Evolutionary conservation across 306 rosid species (phyloP), one percentile per base, ranked within the genome.

Genomic region (Gillenia trifoliata): DNA sequence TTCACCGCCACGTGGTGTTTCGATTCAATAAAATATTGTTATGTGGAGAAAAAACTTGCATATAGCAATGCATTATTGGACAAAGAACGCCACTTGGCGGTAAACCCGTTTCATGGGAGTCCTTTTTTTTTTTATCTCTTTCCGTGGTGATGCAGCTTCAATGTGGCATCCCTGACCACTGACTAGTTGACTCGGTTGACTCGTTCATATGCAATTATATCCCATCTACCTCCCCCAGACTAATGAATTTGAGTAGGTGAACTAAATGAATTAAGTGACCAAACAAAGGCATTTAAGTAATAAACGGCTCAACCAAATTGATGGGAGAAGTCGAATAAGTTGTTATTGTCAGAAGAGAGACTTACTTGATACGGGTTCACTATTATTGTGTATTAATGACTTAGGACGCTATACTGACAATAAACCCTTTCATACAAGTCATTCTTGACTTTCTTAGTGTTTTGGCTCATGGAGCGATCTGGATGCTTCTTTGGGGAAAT

Each of bases 131-230:
- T 4, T 56, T 11, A 66, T 13, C 2, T 28, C 29, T 22, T 71
- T 72, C 49, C 75, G 40, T 72, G 65, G n/a, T 20, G 68, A 25
- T 36, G 63, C 72, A 72, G 74, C 50, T 40, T 70, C 74, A 31
- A 41, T 45, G 28, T 31, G 66, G 22, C 74, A 31, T 20, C 1
- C 11, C 11, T 29, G 28, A 29, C 19, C 62, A 30, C n/a, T 11
- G 62, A 8, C 3, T 40, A 30, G 45, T 70, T 6, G 49, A 12
- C 13, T 33, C 8, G 3, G 16, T 34, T 54, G 9, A 55, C 11
- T 34, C 8, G 74, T 20, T 11, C 72, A 15, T 16, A 0, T 20
- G 6, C 5, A 25, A 0, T 17, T 17, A 17, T 29, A n/a, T 10
- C 34, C 33, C 55, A 66, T 52, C 60, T 47, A 41, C 36, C 26